Base-by-base conservation (phyloP, 345 rosid genomes). In the Gossypium stocksii region DNA sequence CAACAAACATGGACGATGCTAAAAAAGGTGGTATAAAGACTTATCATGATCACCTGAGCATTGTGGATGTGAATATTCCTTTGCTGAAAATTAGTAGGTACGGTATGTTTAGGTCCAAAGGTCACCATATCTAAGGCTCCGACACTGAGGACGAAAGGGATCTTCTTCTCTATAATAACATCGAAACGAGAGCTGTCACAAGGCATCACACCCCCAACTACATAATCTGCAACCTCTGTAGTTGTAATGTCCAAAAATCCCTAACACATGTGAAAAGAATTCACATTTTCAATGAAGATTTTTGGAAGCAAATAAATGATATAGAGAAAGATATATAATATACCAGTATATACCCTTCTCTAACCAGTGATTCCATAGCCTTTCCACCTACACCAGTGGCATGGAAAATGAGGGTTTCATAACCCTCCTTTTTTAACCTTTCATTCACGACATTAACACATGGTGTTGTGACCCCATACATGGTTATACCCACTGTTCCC, bases 401-500 rank as follows among this genome's bases (percentile, higher is more conserved):
- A 85, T 92, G 97, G 75, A 92, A 94, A 78, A 94, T 86, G 77
- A 94, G 79, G 44, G 89, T 84, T 85, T 92, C 98, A 20, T 81
- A 94, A 70, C 90, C 97, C 83, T 88, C 78, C 74, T 79, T 83
- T 3, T 60, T 78, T 84, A 94, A 83, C 61, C 89, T 84, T 59
- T 90, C 88, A 63, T 84, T 87, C 22, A 92, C 92, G 54, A 85
- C 88, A 78, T 74, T 89, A 10, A 86, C 97, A 72, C 97, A 94
- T 0, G 92, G 84, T 64, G 98, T 94, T n/a, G 97, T 92, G 11
- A 94, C 97, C 52, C 97, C 98, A 80, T 92, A 94, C 98, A 94
- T 92, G 38, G 98, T 94, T 2, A 92, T 57, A 67, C 97, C 98
- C 63, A 92, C 92, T 6, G 93, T 89, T 19, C 70, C 63, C 68